These are phyloP conservation scores for Evansstolkia leycettana DNA, from an alignment of 495 filamentous ascomycete species.

Conservation along the genomic window DNA sequence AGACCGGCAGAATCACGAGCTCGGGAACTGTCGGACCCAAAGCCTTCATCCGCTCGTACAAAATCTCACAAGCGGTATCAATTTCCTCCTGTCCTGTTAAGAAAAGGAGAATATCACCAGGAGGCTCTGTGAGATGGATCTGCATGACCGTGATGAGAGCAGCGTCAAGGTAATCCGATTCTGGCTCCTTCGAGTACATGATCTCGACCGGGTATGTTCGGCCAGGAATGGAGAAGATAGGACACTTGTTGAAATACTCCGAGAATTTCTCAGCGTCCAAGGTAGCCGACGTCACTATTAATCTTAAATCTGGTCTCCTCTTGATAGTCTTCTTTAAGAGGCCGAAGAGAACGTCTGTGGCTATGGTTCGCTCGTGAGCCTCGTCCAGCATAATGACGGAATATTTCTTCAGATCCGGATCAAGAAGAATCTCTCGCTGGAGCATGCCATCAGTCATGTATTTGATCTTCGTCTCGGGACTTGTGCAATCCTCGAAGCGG, in stretches of 20 bases:
- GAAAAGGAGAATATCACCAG: slow-evolving; percentile 90
- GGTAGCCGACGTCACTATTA: slow-evolving; percentile 94
- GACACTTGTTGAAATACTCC: slow-evolving; percentile 84
- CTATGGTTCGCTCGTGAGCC: slow-evolving; percentile 93
- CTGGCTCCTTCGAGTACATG: slow-evolving; percentile 86
- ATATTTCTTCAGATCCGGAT: slow-evolving; percentile 77
- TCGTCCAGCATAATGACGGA: slow-evolving; percentile 98
- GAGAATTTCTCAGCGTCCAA: slow-evolving; percentile 97
- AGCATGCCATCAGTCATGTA: slow-evolving; percentile 99
- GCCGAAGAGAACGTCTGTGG: slow-evolving; percentile 91
- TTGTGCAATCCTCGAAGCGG: slow-evolving; percentile 91
- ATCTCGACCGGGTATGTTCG: slow-evolving; percentile 92
- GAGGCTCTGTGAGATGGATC: slow-evolving; percentile 84
- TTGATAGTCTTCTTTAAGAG: slow-evolving; percentile 90
- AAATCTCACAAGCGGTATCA: slow-evolving; percentile 81
- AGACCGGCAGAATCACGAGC: slow-evolving; percentile 85
- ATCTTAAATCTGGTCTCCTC: slow-evolving; percentile 70
- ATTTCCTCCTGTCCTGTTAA: slow-evolving; percentile 98
- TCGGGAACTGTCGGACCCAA: slow-evolving; percentile 85
- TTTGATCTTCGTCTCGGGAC: slow-evolving; percentile 85
- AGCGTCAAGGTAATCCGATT: slow-evolving; percentile 93
- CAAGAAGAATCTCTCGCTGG: slow-evolving; percentile 84
- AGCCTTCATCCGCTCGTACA: slow-evolving; percentile 94
- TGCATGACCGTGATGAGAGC: slow-evolving; percentile 95
- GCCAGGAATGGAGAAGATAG: slow-evolving; percentile 93